phyloP scores from a whole-genome alignment of 202 grass and related monocot species.

The Saccharum hybrid region DNA sequence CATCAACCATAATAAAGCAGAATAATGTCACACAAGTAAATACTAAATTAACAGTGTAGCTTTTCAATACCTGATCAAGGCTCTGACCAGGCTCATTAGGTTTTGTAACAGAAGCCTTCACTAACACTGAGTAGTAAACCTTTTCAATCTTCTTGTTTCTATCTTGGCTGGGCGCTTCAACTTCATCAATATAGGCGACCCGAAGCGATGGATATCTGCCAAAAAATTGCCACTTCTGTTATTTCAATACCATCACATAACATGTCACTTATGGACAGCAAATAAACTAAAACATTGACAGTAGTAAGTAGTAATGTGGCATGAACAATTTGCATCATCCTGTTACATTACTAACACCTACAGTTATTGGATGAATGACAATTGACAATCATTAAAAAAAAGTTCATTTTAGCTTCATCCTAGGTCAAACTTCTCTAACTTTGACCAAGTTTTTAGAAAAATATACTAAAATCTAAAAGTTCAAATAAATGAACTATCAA shows the following conservation, averaged over 20 bases:
- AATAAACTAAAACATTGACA: not conserved
- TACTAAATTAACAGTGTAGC: constrained; percentile 23
- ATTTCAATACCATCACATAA: constrained; percentile 38
- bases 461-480: not conserved
- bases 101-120: constrained; percentile 88
- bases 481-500: not conserved
- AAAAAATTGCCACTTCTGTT: constrained; percentile 24
- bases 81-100: constrained; percentile 80
- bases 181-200: constrained; percentile 98
- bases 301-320: not conserved
- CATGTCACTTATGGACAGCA: constrained; percentile 14
- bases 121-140: constrained; percentile 95
- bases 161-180: constrained; percentile 73
- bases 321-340: not conserved
- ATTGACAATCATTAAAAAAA: not conserved
- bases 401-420: not conserved
- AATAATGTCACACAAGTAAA: constrained; percentile 31
- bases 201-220: constrained; percentile 89
- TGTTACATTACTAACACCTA: not conserved
- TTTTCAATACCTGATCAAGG: constrained; percentile 82
- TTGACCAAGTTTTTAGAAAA: not conserved
- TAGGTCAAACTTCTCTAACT: not conserved
- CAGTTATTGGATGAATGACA: not conserved
- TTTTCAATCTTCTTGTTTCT: constrained; percentile 75
- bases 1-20: constrained; percentile 23